Percentiles rank a stretch among this genome's conserved stretches.
Evolutionary conservation across 2,329 filamentous ascomycete species (phyloP).

Genomic region (Exserohilum rostratum): DNA sequence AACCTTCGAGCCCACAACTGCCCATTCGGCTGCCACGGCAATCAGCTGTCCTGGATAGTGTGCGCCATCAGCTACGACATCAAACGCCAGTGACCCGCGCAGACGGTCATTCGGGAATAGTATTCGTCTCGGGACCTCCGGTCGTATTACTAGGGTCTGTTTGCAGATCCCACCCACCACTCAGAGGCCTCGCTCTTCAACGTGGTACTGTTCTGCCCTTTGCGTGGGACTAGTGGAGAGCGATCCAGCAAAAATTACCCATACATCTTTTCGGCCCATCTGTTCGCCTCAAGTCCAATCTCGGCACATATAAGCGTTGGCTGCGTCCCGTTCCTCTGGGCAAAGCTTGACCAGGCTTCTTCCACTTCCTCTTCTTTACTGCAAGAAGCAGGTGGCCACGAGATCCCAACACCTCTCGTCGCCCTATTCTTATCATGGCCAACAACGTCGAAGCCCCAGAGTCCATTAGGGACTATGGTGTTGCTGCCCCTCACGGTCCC

Average conservation of each 20-base stretch:
- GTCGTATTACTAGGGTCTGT: conserved; percentile 22
- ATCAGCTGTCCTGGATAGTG: background rate
- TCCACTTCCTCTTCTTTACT: background rate
- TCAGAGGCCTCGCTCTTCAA: conserved; percentile 21
- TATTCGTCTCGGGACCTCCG: conserved; percentile 20
- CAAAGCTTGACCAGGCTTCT: background rate
- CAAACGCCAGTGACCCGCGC: background rate
- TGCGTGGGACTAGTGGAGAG: conserved; percentile 13
- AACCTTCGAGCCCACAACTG: background rate
- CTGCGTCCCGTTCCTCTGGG: conserved; percentile 2
- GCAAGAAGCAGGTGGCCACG: background rate
- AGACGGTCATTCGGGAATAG: background rate
- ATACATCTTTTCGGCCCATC: background rate
- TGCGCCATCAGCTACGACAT: background rate
- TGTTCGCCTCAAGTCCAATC: background rate
- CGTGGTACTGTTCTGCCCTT: conserved; percentile 24
- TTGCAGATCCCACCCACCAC: conserved; percentile 20
- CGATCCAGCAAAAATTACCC: background rate
- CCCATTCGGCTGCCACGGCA: background rate
- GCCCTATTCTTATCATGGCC: conserved; percentile 23
- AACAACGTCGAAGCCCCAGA: conserved; percentile 23
- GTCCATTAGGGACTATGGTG: conserved; percentile 55
- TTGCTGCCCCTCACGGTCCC: conserved; percentile 56
- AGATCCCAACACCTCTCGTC: conserved; percentile 1
- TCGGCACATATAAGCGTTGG: conserved; percentile 20